Evolutionary conservation across 2,329 filamentous ascomycete species (phyloP), one percentile per base, ranked within the genome.

Genomic region (Beauveria varroae): DNA sequence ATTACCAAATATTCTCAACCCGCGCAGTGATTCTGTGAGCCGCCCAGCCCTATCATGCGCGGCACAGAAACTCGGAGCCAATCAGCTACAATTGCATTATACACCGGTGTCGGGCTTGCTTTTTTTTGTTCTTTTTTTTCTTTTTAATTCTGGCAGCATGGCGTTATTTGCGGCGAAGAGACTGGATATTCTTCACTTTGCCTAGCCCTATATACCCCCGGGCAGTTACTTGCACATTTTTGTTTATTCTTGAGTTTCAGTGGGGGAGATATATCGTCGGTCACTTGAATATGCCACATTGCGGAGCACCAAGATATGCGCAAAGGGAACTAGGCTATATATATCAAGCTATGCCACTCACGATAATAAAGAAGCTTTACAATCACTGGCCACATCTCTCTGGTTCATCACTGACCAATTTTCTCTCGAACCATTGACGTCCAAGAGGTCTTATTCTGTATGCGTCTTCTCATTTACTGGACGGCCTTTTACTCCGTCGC

Each of bases 1-100:
- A 85, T 68, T 86, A 86, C 64, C 79, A 78, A 52, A 78, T 81
- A 47, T 72, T 86, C 4, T 69, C 72, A 18, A 70, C 70, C n/a
- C 67, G 73, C 16, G 75, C 75, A 22, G 72, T 72, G 0, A 74
- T 75, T 53, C 70, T 74, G 58, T 76, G 63, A 68, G 55, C 20
- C 6, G 43, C 12, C 26, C 10, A n/a, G 47, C 24, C 24, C 5
- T 26, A 5, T 30, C 51, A 58, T 22, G n/a, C 50, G 20, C 34
- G 12, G 26, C 16, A 18, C 20, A 26, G n/a, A n/a, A 5, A 26
- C 12, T 14, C 18, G 46, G 8, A n/a, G 4, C 34, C 22, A 40
- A 40, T 6, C 14, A n/a, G 56, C 14, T 12, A 43, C 16, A 43
- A 22, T 57, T 52, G 57, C 54, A 61, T 56, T 9, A 56, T 56